Base-by-base conservation (phyloP, 768 basidiomycete genomes). In the Tricholoma hemisulphureum region DNA sequence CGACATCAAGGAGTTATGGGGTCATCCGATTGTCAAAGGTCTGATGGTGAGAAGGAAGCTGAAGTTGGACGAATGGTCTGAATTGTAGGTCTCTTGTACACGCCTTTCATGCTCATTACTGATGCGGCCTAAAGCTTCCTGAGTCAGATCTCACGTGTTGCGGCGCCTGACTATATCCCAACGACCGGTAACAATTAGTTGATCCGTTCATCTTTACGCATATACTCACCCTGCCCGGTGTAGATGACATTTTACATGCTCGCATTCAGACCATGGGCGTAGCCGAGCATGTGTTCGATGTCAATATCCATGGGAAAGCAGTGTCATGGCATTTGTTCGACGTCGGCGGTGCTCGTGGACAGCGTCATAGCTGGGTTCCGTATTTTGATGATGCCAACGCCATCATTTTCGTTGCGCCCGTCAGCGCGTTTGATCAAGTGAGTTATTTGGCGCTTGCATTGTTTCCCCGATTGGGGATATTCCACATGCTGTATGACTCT, bases 201-300 rank as follows among this genome's bases (percentile, higher is more conserved):
- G 41, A 55, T 56, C 5, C 28, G 6, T 16, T 45, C 31, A 48
- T 55, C 45, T 56, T 55, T 26, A 37, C 64, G 67, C 69, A 72
- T 73, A 70, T 69, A 67, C 62, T 70, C 55, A 73, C 57, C 31
- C 57, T 49, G 45, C 65, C 61, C 23, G 61, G 20, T 50, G 43
- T 59, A 91, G 91, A 93, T 69, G 91, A 94, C 66, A 91, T 94
- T 56, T 77, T 94, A 16, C 90, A 91, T 66, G 91, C 90, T n/a
- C 87, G 91, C 32, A 88, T 94, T 53, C 93, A 93, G 67, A 94
- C 91, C 6, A 91, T 94, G 86, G 91, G 91, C 1, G 87, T 94
- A 4, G 82, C 89, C 0, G 91, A 93, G 69, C 91, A 93, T 63
- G 77, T 86, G 28, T 93, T 93, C 63, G 89, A 91, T 55, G 87